phyloP scores from a whole-genome alignment of 345 rosid species.

The Aquilaria sinensis region DNA sequence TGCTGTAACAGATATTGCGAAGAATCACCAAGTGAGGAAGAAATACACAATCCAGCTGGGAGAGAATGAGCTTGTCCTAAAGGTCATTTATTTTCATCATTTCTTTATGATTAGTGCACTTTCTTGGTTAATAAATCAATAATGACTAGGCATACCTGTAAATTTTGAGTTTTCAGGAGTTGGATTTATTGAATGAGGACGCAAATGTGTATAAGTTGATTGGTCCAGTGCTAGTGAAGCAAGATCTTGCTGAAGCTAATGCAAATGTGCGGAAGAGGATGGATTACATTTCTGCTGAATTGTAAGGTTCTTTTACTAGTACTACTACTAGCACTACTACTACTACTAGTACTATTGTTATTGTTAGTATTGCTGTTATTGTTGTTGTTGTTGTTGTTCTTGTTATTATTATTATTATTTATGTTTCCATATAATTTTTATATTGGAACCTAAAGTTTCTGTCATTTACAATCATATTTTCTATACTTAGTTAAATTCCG shows the following conservation, averaged over 20 bases:
- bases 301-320: conserved; percentile 33
- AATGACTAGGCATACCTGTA: neutral
- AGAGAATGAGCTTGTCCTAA: conserved; percentile 94
- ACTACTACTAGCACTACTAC: neutral
- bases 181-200: conserved; percentile 78
- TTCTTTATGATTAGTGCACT: neutral
- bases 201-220: conserved; percentile 93
- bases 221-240: conserved; percentile 97
- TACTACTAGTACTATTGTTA: no score
- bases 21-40: conserved; percentile 89
- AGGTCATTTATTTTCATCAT: conserved; percentile 29
- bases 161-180: conserved; percentile 45
- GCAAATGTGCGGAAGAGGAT: conserved; percentile 94
- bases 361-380: neutral
- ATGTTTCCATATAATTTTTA: neutral
- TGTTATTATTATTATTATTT: neutral
- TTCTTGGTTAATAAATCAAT: neutral
- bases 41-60: conserved; percentile 94
- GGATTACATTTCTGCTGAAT: conserved; percentile 86
- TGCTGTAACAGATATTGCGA: conserved; percentile 53
- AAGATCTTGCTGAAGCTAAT: conserved; percentile 94
- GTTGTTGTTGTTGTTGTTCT: neutral
- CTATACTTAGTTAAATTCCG: no score
- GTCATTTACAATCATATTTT: no score
- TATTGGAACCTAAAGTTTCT: no score